Conservation (phyloP, 2,329 filamentous ascomycete genomes). For the Emericellopsis cladophorae region DNA sequence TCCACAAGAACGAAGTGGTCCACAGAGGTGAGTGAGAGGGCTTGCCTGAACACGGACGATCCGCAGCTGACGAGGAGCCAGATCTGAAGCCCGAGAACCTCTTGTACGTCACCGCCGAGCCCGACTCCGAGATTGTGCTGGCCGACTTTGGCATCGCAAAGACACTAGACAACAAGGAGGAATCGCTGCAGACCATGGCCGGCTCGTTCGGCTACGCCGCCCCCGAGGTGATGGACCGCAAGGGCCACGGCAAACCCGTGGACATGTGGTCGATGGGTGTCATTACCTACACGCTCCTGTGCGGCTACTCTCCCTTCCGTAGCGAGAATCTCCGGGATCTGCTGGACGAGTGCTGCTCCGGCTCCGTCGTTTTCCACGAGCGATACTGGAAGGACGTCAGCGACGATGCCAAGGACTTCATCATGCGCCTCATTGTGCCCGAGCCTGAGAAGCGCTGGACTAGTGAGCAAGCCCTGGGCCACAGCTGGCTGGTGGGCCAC, state of each 20-base stretch:
- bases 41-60: not conserved
- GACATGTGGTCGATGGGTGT: conserved; percentile 99
- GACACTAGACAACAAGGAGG: conserved; percentile 82
- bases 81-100: conserved; percentile 98
- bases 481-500: conserved; percentile 83
- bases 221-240: conserved; percentile 95
- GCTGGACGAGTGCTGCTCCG: conserved; percentile 83
- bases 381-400: conserved; percentile 98
- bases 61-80: conserved; percentile 20
- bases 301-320: conserved; percentile 95
- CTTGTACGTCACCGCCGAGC: conserved; percentile 71
- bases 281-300: conserved; percentile 95
- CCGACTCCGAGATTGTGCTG: conserved; percentile 75
- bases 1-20: conserved; percentile 89
- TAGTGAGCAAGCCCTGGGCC: conserved; percentile 67
- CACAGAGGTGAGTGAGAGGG: conserved; percentile 62
- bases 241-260: conserved; percentile 93
- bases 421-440: conserved; percentile 66
- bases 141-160: conserved; percentile 99
- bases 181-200: conserved; percentile 95
- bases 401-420: conserved; percentile 90
- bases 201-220: conserved; percentile 97
- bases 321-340: conserved; percentile 87
- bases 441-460: conserved; percentile 65
- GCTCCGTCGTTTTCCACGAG: conserved; percentile 85